Evolutionary conservation across 306 rosid genomes (phyloP).

Genomic region (Dicorynia guianensis): DNA sequence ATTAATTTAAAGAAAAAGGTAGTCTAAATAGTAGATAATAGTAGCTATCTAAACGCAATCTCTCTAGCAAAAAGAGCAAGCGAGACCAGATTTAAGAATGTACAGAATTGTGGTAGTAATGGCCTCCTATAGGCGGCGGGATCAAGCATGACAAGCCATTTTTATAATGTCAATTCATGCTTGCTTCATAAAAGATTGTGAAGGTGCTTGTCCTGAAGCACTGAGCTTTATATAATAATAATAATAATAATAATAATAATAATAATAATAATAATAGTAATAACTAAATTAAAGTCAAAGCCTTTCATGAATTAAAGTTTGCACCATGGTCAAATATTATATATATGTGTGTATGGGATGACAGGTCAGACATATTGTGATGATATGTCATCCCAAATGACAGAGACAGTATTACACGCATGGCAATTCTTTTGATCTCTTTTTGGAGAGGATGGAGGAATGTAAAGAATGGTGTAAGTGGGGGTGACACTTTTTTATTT

Average conservation of each 20-base stretch:
- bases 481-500: neutral
- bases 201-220: slow-evolving; percentile 22
- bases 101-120: neutral
- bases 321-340: neutral
- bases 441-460: neutral
- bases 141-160: neutral
- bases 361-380: neutral
- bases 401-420: neutral
- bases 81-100: neutral
- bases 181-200: neutral
- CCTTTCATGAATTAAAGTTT: neutral
- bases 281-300: neutral
- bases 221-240: neutral
- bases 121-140: neutral
- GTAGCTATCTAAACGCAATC: too few relatives aligned
- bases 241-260: too few relatives aligned
- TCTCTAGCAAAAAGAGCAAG: too few relatives aligned
- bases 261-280: neutral
- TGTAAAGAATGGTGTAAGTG: neutral
- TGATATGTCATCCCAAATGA: slow-evolving; percentile 16
- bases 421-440: neutral
- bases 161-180: too few relatives aligned
- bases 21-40: too few relatives aligned
- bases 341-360: neutral
- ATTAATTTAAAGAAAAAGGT: too few relatives aligned